Conservation (phyloP, 441 rosid genomes). For the Mallotus repandus region DNA sequence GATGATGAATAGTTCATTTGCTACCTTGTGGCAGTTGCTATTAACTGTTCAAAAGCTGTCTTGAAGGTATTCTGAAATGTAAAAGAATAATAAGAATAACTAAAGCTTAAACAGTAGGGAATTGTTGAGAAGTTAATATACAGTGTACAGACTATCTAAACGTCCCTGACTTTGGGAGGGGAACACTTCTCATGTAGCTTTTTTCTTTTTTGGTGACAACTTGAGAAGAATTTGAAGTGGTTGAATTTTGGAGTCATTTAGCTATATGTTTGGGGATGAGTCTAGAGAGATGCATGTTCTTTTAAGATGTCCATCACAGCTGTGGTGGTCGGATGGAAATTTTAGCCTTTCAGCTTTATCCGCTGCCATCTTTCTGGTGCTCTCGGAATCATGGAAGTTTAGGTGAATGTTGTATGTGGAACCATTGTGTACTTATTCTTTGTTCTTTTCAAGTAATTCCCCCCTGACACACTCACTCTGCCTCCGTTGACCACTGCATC, state of each 20-base stretch:
- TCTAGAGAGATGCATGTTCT: background rate
- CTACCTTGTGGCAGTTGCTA: background rate
- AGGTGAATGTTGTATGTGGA: background rate
- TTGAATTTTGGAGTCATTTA: background rate
- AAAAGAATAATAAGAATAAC: background rate
- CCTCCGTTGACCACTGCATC: background rate
- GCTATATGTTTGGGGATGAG: background rate
- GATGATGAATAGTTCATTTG: background rate
- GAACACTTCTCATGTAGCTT: background rate
- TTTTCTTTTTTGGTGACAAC: background rate
- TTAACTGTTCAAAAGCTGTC: background rate
- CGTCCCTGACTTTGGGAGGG: background rate
- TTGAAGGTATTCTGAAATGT: background rate
- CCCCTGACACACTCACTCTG: background rate
- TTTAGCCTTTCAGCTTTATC: background rate
- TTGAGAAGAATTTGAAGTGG: background rate
- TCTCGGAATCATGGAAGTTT: background rate
- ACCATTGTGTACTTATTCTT: background rate
- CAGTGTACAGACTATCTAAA: background rate
- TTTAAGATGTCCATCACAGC: background rate
- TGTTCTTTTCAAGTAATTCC: background rate
- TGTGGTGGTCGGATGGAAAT: background rate
- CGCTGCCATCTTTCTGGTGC: no score
- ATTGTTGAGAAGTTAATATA: conserved; percentile 6
- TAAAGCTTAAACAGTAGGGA: background rate